Conservation (phyloP, 1,139 yeast species). For the Kurtzmaniella natalensis region DNA sequence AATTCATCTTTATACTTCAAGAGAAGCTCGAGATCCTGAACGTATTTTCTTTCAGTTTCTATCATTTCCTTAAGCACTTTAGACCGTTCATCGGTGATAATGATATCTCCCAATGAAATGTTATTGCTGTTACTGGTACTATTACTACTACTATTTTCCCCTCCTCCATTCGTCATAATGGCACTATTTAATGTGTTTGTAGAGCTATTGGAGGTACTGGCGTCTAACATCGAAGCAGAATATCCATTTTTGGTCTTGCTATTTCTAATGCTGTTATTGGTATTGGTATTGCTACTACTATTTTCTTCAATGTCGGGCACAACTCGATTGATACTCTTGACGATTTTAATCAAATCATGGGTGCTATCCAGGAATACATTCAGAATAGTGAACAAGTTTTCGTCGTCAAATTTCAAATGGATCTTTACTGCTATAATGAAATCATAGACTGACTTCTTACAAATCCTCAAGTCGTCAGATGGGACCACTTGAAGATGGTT, state of each 20-base stretch:
- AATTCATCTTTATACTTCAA: slow-evolving; percentile 66
- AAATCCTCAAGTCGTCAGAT: slow-evolving; percentile 75
- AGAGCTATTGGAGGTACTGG: not conserved
- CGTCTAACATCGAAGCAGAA: slow-evolving; percentile 2
- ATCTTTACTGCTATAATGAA: slow-evolving; percentile 84
- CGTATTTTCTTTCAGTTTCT: slow-evolving; percentile 88
- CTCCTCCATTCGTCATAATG: too few species aligned
- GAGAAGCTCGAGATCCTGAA: slow-evolving; percentile 79
- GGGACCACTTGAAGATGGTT: slow-evolving; percentile 50
- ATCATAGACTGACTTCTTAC: slow-evolving; percentile 88
- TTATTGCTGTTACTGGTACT: too few species aligned
- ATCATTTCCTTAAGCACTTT: slow-evolving; percentile 82
- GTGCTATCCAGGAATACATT: slow-evolving; percentile 84
- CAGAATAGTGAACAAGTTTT: slow-evolving; percentile 76
- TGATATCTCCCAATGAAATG: slow-evolving; percentile 25
- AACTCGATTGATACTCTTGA: slow-evolving; percentile 64
- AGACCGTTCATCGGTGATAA: slow-evolving; percentile 52
- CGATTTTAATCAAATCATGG: slow-evolving; percentile 67
- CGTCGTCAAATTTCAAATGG: slow-evolving; percentile 71
- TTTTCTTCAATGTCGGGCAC: slow-evolving; percentile 27
- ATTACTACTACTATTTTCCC: not conserved
- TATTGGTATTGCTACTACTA: too few species aligned
- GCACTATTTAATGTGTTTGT: too few species aligned
- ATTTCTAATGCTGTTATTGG: too few species aligned
- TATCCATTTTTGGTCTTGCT: slow-evolving; percentile 7